A percentile compares a stretch with the other conserved stretches of the same genome.
phyloP scores from a whole-genome alignment of 345 rosid species.

The Erysimum cheiranthoides region DNA sequence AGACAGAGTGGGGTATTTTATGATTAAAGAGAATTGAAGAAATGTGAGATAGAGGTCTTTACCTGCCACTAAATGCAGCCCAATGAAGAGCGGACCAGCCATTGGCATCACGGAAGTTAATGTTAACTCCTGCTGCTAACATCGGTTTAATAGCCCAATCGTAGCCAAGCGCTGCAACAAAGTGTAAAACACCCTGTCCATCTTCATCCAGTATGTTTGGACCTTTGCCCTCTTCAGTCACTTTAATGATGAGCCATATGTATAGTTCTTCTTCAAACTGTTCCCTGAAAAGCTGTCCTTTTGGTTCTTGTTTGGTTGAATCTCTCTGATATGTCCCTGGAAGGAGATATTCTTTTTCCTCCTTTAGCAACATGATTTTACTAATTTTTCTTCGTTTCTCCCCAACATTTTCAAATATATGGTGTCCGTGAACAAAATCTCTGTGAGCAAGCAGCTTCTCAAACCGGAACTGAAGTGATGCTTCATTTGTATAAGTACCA shows the following conservation, averaged over 20 bases:
- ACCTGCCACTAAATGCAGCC: constrained; percentile 97
- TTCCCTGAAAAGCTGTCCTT: constrained; percentile 53
- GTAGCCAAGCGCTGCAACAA: constrained; percentile 85
- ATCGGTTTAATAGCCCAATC: constrained; percentile 85
- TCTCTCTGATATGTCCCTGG: constrained; percentile 46
- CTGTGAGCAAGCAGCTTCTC: constrained; percentile 62
- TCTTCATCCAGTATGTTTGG: constrained; percentile 65
- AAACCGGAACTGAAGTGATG: constrained; percentile 57
- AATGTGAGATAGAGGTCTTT: constrained; percentile 41
- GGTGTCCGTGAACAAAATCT: constrained; percentile 40
- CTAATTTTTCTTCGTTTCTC: constrained; percentile 57
- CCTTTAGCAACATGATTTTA: constrained; percentile 68
- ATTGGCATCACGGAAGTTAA: constrained; percentile 87
- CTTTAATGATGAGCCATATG: constrained; percentile 78
- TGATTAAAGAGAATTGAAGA: neutral
- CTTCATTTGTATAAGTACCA: constrained; percentile 48
- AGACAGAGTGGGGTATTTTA: neutral
- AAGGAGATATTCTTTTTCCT: constrained; percentile 65
- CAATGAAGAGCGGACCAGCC: constrained; percentile 99
- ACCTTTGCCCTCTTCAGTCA: constrained; percentile 80
- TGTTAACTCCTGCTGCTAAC: constrained; percentile 72
- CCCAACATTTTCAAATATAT: constrained; percentile 51
- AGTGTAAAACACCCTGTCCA: constrained; percentile 88
- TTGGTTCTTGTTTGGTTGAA: constrained; percentile 45
- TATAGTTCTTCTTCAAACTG: constrained; percentile 66